Percentiles rank a stretch among this genome's conserved stretches.
Conservation (phyloP, 768 basidiomycete species). For the Pleurotus cornucopiae region DNA sequence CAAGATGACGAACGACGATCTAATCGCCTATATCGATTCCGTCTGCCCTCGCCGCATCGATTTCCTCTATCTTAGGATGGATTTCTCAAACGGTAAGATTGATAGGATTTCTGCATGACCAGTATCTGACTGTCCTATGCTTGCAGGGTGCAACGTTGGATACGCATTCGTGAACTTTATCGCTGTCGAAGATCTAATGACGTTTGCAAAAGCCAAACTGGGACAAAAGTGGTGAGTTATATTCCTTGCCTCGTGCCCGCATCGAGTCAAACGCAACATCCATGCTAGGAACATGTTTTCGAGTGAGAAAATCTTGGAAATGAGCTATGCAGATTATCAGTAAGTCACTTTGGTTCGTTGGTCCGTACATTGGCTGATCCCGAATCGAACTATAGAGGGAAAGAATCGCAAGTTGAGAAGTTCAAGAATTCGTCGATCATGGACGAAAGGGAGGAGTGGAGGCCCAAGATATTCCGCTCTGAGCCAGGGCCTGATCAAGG, state of each 20-base stretch:
- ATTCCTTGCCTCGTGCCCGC: not conserved
- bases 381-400: slow-evolving; percentile 51
- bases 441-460: slow-evolving; percentile 81
- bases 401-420: slow-evolving; percentile 86
- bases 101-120: not conserved
- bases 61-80: slow-evolving; percentile 86
- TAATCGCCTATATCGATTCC: slow-evolving; percentile 61
- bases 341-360: slow-evolving; percentile 31
- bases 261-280: slow-evolving; percentile 8
- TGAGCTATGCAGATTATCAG: slow-evolving; percentile 94
- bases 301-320: slow-evolving; percentile 85
- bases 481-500: slow-evolving; percentile 67
- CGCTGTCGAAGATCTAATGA: slow-evolving; percentile 66
- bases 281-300: slow-evolving; percentile 81
- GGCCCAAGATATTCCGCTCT: slow-evolving; percentile 82
- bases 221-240: slow-evolving; percentile 76
- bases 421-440: slow-evolving; percentile 90
- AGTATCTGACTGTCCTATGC: not conserved
- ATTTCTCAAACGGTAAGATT: slow-evolving; percentile 70
- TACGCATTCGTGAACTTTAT: slow-evolving; percentile 93
- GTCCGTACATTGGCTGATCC: not conserved
- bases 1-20: slow-evolving; percentile 78
- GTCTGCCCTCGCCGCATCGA: slow-evolving; percentile 78
- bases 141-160: slow-evolving; percentile 70
- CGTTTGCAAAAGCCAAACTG: slow-evolving; percentile 68